Evolutionary conservation across 495 filamentous ascomycete species (phyloP).

Genomic region (Aspergillus heteromorphus): DNA sequence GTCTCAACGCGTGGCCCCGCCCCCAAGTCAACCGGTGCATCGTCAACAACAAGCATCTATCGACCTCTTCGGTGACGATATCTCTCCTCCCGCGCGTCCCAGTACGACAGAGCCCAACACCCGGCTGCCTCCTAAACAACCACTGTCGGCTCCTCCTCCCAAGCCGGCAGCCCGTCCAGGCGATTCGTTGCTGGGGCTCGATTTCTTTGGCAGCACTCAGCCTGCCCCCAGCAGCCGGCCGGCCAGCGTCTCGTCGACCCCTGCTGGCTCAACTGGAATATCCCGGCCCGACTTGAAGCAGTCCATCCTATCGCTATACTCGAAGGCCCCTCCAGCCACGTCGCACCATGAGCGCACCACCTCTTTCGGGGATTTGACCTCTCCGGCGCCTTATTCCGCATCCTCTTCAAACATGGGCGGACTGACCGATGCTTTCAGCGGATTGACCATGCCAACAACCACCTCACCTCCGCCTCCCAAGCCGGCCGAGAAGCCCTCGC

Average conservation of each 20-base stretch:
- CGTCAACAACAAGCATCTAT: conserved; percentile 45
- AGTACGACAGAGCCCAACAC: conserved; percentile 59
- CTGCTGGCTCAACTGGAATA: conserved; percentile 49
- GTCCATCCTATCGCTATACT: conserved; percentile 92
- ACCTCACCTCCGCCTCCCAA: conserved; percentile 49
- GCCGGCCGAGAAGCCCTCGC: conserved; percentile 52
- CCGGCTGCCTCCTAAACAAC: conserved; percentile 50
- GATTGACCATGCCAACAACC: conserved; percentile 64
- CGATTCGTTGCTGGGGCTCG: conserved; percentile 86
- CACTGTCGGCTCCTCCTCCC: conserved; percentile 52
- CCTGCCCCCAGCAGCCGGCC: conserved; percentile 62
- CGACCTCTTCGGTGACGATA: conserved; percentile 61
- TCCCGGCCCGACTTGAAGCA: conserved; percentile 94
- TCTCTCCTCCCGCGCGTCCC: conserved; percentile 57
- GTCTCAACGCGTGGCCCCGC: no score
- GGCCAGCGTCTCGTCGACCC: conserved; percentile 61
- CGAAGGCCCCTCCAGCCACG: conserved; percentile 64
- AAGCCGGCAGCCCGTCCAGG: conserved; percentile 50
- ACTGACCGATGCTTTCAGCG: conserved; percentile 82
- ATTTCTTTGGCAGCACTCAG: conserved; percentile 76
- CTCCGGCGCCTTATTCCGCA: conserved; percentile 41
- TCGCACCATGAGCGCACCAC: conserved; percentile 52
- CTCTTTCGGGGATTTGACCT: conserved; percentile 66
- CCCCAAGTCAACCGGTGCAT: conserved; percentile 37
- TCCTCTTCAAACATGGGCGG: conserved; percentile 59